These are phyloP conservation scores for Discostella pseudostelligera DNA, from an alignment of 108 stramenopile genomes.

Conservation along the genomic window DNA sequence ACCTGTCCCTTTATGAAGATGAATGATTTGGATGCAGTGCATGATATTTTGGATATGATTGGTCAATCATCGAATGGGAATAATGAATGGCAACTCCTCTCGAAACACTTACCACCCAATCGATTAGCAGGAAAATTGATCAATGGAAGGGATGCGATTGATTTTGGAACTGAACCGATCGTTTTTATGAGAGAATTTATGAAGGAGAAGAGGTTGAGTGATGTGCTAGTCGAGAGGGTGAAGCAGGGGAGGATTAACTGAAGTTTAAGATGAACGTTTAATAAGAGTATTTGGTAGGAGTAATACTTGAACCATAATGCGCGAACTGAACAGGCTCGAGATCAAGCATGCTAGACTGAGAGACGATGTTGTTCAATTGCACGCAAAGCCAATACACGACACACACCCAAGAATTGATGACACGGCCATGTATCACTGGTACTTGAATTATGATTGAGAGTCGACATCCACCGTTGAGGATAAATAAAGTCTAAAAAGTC, in stretches of 20 bases:
- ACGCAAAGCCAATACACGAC: too few relatives aligned
- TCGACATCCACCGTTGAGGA: too few relatives aligned
- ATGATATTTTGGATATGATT: constrained; percentile 74
- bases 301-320: too few relatives aligned
- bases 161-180: constrained; percentile 87
- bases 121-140: constrained; percentile 76
- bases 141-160: constrained; percentile 70
- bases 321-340: too few relatives aligned
- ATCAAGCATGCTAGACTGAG: too few relatives aligned
- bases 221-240: constrained; percentile 64
- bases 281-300: too few relatives aligned
- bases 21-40: constrained; percentile 91
- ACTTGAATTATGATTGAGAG: too few relatives aligned
- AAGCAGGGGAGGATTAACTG: neutral
- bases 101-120: constrained; percentile 61
- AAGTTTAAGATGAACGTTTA: neutral
- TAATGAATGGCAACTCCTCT: constrained; percentile 19
- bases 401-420: too few relatives aligned
- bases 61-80: constrained; percentile 18
- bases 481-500: too few relatives aligned
- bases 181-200: constrained; percentile 90
- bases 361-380: too few relatives aligned
- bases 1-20: constrained; percentile 98
- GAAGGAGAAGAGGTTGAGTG: constrained; percentile 59
- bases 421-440: too few relatives aligned